These are phyloP conservation scores for Hericium coralloides DNA, from an alignment of 768 basidiomycete species.

Conservation along the genomic window DNA sequence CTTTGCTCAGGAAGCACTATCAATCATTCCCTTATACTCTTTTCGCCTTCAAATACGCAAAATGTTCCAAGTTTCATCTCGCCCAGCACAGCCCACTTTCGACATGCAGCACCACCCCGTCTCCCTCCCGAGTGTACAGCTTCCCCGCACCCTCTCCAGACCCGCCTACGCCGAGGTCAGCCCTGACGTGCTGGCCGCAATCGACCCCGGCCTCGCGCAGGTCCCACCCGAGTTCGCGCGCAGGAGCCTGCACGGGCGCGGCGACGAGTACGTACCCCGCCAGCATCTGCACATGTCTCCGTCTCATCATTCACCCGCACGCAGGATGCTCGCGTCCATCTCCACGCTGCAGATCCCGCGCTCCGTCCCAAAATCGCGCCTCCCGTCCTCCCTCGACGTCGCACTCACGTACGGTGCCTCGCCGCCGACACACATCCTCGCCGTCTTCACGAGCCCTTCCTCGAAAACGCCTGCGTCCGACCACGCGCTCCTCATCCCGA, in stretches of 20 bases:
- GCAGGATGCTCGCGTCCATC: constrained; percentile 12
- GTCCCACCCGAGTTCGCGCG: constrained; percentile 59
- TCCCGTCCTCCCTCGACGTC: constrained; percentile 12
- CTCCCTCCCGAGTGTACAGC: constrained; percentile 39
- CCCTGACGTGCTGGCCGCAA: constrained; percentile 42
- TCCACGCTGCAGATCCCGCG: constrained; percentile 4
- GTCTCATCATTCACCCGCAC: not conserved
- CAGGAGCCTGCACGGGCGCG: constrained; percentile 36
- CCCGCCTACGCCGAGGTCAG: constrained; percentile 52
- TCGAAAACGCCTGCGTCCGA: constrained; percentile 21
- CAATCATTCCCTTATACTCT: not conserved
- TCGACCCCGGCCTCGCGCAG: constrained; percentile 40
- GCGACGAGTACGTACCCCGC: constrained; percentile 30
- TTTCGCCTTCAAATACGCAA: not conserved
- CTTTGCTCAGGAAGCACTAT: constrained; percentile 15
- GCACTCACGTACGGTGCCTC: constrained; percentile 1
- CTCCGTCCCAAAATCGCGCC: constrained; percentile 10
- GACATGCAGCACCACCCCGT: constrained; percentile 12
- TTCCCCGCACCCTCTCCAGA: constrained; percentile 63
- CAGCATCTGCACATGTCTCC: not conserved
- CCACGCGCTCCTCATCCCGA: constrained; percentile 43
- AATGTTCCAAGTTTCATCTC: constrained; percentile 13
- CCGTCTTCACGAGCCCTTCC: constrained; percentile 31
- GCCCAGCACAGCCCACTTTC: constrained; percentile 7
- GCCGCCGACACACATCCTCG: constrained; percentile 21